Evolutionary conservation across 768 basidiomycete genomes (phyloP).

Genomic region (Xanthoconium purpureum): DNA sequence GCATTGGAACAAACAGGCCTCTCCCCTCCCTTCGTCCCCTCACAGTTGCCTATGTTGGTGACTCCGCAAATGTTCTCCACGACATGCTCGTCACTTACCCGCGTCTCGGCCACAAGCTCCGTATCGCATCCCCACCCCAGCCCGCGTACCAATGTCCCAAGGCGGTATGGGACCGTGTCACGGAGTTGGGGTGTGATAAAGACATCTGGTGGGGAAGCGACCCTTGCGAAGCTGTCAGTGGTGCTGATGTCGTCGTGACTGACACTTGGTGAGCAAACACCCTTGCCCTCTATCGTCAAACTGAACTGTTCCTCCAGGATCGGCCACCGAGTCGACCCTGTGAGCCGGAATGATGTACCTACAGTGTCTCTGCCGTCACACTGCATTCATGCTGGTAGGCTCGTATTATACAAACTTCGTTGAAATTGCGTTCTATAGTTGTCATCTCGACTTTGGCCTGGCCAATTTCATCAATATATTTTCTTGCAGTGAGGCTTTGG

Average conservation of each 20-base stretch:
- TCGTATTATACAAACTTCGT: too few species aligned
- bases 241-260: constrained; percentile 93
- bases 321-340: too few species aligned
- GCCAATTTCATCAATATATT: too few species aligned
- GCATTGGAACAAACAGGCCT: constrained; percentile 37
- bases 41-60: constrained; percentile 91
- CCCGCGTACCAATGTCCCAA: constrained; percentile 60
- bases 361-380: too few species aligned
- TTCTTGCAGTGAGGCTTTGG: too few species aligned
- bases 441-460: too few species aligned
- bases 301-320: too few species aligned
- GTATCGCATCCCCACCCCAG: constrained; percentile 75
- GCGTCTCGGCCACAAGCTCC: constrained; percentile 81
- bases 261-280: constrained; percentile 77
- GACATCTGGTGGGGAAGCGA: constrained; percentile 71
- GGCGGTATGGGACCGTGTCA: constrained; percentile 79
- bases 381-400: too few species aligned
- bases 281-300: too few species aligned
- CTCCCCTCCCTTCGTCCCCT: constrained; percentile 67
- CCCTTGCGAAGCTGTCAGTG: constrained; percentile 82
- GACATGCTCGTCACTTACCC: constrained; percentile 97
- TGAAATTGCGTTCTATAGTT: too few species aligned
- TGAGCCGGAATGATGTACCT: too few species aligned
- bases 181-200: constrained; percentile 69
- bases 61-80: constrained; percentile 92